Base-by-base conservation (phyloP, 257 asterid species). In the Capsicum baccatum region DNA sequence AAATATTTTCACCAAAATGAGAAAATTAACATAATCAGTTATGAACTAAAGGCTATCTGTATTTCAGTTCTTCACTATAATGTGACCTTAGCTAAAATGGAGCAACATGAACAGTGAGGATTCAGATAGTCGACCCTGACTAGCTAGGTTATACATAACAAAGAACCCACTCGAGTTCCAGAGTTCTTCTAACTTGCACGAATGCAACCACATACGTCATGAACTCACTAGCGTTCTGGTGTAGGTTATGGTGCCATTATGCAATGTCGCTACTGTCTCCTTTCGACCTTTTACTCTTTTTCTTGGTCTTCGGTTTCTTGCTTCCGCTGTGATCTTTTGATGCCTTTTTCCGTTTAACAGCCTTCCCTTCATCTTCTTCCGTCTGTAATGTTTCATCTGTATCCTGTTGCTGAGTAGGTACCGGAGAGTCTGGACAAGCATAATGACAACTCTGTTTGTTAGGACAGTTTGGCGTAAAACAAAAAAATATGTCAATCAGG, bases 231-330 rank as follows among this genome's bases (percentile, higher is more conserved):
- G 0, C 26, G 79, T 44, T 47, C 57, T 71, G 13, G 15, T 17
- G 79, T 70, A 69, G 16, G 78, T 39, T 69, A 48, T 16, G 78
- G 15, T 15, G 6, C 13, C 79, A 42, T 17, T 16, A 69, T 12
- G 55, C 79, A 70, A 17, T 44, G 57, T 70, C 57, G 9, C 3
- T 70, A 44, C 57, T 5, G 3, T 44, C 79, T 70, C 79, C 17
- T 70, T 80, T 48, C n/a, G 62, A 82, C 78, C 57, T 87, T 89
- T 81, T 88, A 74, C 89, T 83, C 50, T 83, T 69, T 84, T 88
- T 92, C 89, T 88, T 90, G 4, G 89, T 87, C 84, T 88, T 91
- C 21, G 9, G 68, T 87, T 90, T 93, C 89, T 85, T 91, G 70
- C 88, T 85, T 87, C 79, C 90, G 73, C 64, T 63, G 57, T 79